Conservation (phyloP, 148 eudicot genomes). For the Amaranthus palmeri region DNA sequence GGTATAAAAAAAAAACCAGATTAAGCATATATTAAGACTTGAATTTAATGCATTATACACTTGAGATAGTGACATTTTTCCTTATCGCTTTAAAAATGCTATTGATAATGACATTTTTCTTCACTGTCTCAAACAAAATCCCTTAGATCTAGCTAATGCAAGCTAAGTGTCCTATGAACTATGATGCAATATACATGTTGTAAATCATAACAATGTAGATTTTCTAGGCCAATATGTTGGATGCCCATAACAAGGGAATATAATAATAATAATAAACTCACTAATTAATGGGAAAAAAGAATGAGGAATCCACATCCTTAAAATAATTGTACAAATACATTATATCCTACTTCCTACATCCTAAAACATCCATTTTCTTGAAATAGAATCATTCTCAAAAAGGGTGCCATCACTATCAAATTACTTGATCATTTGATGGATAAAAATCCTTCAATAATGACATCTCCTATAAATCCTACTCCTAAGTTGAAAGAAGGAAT, state of each 20-base stretch:
- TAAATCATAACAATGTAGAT: too few relatives aligned
- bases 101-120: too few relatives aligned
- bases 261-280: neutral
- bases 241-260: slow-evolving; percentile 14
- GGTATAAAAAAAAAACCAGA: too few relatives aligned
- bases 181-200: too few relatives aligned
- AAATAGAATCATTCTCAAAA: slow-evolving; percentile 25
- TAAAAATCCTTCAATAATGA: slow-evolving; percentile 3
- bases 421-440: neutral
- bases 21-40: too few relatives aligned
- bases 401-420: slow-evolving; percentile 21
- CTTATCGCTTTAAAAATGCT: too few relatives aligned
- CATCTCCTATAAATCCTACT: slow-evolving; percentile 14
- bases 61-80: too few relatives aligned
- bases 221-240: slow-evolving; percentile 2
- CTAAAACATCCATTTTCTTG: slow-evolving; percentile 13
- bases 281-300: neutral
- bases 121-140: too few relatives aligned
- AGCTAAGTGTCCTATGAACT: too few relatives aligned
- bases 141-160: too few relatives aligned
- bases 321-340: neutral
- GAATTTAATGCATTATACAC: too few relatives aligned
- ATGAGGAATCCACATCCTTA: slow-evolving; percentile 9
- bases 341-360: neutral
- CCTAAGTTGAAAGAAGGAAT: neutral